Evolutionary conservation across 2,329 filamentous ascomycete genomes (phyloP).

Genomic region (Dichotomopilus funicola): DNA sequence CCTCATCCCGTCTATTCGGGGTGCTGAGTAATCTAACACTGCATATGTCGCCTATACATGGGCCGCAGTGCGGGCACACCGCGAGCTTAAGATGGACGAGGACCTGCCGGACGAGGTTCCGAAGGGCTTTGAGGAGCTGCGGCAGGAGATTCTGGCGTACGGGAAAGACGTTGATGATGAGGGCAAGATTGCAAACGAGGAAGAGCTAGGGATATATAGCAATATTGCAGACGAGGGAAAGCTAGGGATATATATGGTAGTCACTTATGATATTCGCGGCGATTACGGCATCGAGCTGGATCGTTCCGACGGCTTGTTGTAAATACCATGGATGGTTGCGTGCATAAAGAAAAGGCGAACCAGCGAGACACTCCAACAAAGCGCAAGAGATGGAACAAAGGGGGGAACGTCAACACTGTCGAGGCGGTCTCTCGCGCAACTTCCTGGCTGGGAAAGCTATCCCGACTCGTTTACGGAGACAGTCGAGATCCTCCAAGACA

Average conservation of each 20-base stretch:
- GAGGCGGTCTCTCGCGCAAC: too few relatives aligned
- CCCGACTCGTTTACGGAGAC: too few relatives aligned
- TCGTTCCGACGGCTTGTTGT: background rate
- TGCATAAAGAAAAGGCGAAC: too few relatives aligned
- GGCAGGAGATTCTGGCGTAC: background rate
- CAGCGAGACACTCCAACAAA: too few relatives aligned
- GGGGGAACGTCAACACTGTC: too few relatives aligned
- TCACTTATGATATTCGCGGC: conserved; percentile 1
- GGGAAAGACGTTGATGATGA: background rate
- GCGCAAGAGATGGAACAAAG: too few relatives aligned
- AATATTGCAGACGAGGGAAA: background rate
- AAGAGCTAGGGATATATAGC: too few relatives aligned
- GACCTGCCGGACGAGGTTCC: background rate
- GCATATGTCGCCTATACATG: conserved; percentile 3
- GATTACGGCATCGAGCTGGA: background rate
- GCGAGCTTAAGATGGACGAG: background rate
- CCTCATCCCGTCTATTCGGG: background rate
- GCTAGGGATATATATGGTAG: conserved; percentile 1
- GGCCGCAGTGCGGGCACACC: background rate
- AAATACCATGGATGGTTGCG: background rate
- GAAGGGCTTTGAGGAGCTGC: conserved; percentile 5
- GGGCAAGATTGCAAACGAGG: conserved; percentile 3
- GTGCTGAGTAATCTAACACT: background rate
- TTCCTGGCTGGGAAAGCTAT: too few relatives aligned
- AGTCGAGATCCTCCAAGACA: too few relatives aligned